These are phyloP conservation scores for Podila verticillata DNA, from an alignment of 192 early-diverging fungal genomes.

Conservation along the genomic window DNA sequence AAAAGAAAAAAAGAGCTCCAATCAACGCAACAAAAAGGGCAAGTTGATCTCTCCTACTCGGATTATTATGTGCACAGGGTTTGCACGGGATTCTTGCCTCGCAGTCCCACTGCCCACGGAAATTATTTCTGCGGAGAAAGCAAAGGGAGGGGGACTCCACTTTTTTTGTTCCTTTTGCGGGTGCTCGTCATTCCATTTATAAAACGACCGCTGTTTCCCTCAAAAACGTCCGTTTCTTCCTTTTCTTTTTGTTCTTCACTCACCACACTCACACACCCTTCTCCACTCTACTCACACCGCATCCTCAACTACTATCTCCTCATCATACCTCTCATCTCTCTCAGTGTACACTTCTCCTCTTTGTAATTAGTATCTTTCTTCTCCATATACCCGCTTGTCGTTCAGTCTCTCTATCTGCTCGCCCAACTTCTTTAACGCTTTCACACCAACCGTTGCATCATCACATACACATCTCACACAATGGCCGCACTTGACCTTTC, in stretches of 20 bases:
- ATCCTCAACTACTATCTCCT: neutral
- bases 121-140: neutral
- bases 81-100: no score
- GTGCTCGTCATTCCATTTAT: constrained; percentile 1
- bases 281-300: neutral
- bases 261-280: neutral
- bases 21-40: no score
- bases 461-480: neutral
- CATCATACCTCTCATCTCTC: no score
- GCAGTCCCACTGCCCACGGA: neutral
- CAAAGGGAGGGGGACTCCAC: neutral
- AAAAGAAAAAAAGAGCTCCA: no score
- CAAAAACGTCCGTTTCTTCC: neutral
- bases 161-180: neutral
- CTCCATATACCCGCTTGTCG: neutral
- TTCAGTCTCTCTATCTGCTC: no score
- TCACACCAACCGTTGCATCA: neutral
- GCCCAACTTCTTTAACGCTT: neutral
- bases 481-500: constrained; percentile 14
- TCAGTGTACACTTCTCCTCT: neutral
- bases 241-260: constrained; percentile 1
- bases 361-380: constrained; percentile 1
- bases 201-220: neutral
- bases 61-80: no score
- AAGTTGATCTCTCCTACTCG: no score